Conservation (phyloP, 2,329 filamentous ascomycete species). For the Tolypocladium paradoxum region DNA sequence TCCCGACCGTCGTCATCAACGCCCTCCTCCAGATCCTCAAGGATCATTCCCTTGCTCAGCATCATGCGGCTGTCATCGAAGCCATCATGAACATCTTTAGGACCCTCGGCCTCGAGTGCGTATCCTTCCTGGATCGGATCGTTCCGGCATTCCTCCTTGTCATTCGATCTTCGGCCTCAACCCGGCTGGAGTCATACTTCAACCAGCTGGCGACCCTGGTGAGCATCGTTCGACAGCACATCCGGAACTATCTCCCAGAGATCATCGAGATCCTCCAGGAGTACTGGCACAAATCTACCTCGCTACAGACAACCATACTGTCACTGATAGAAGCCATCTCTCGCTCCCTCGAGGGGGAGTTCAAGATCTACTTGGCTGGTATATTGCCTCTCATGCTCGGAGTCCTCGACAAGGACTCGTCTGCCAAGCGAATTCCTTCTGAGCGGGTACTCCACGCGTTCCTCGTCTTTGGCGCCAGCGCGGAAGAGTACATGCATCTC, state of each 20-base stretch:
- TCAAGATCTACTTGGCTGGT: slow-evolving; percentile 88
- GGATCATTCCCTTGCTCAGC: slow-evolving; percentile 78
- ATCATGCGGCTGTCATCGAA: slow-evolving; percentile 89
- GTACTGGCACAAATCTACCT: slow-evolving; percentile 74
- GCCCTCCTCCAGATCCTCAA: slow-evolving; percentile 86
- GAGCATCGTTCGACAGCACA: slow-evolving; percentile 91
- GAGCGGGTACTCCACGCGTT: slow-evolving; percentile 92
- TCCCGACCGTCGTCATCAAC: slow-evolving; percentile 95
- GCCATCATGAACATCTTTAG: slow-evolving; percentile 99
- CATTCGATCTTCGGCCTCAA: slow-evolving; percentile 68
- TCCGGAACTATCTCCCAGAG: slow-evolving; percentile 76
- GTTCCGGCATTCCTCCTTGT: slow-evolving; percentile 88
- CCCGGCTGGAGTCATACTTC: slow-evolving; percentile 87
- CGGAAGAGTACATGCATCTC: slow-evolving; percentile 98
- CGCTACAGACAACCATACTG: slow-evolving; percentile 83
- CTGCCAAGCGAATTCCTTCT: slow-evolving; percentile 65
- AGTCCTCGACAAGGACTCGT: slow-evolving; percentile 77
- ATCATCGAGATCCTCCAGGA: slow-evolving; percentile 82
- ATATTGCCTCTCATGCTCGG: slow-evolving; percentile 89
- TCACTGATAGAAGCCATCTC: slow-evolving; percentile 90
- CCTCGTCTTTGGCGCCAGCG: slow-evolving; percentile 87
- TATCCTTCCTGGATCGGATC: slow-evolving; percentile 87
- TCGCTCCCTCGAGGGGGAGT: slow-evolving; percentile 88
- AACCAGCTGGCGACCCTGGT: slow-evolving; percentile 91
- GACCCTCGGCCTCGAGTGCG: slow-evolving; percentile 89